phyloP scores from a whole-genome alignment of 2,329 filamentous ascomycete genomes.

The Rhytidhysteron rufulum region DNA sequence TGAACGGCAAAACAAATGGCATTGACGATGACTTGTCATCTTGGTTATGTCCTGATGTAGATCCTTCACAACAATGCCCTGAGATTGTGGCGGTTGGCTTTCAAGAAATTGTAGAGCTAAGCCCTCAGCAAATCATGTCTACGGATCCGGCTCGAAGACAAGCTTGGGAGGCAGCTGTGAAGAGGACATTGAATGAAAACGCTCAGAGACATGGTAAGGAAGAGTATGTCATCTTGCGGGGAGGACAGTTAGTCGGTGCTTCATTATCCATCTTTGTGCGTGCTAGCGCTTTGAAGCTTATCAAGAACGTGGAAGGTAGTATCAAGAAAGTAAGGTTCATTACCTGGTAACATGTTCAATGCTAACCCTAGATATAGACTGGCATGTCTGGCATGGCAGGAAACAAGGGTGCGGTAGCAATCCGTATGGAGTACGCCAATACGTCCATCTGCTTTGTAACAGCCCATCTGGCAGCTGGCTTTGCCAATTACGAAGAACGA shows the following conservation, averaged over 20 bases:
- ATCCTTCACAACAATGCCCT: conserved; percentile 59
- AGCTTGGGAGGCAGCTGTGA: conserved; percentile 81
- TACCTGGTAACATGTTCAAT: background rate
- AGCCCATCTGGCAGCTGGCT: conserved; percentile 91
- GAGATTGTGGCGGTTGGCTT: conserved; percentile 90
- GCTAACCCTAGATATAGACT: conserved; percentile 46
- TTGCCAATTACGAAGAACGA: conserved; percentile 93
- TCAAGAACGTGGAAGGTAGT: conserved; percentile 95
- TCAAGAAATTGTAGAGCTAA: conserved; percentile 97
- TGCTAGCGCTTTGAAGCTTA: conserved; percentile 68
- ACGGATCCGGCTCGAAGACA: conserved; percentile 85
- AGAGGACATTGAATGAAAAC: conserved; percentile 69
- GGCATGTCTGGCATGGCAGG: conserved; percentile 96
- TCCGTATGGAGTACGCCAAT: conserved; percentile 90
- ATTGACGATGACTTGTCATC: conserved; percentile 73
- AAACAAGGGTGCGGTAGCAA: conserved; percentile 96
- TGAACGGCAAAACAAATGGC: conserved; percentile 82
- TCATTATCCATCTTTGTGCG: conserved; percentile 90
- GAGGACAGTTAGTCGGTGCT: conserved; percentile 90
- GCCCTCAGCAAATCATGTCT: conserved; percentile 98
- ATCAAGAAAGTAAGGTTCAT: conserved; percentile 68
- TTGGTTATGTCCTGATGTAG: conserved; percentile 74
- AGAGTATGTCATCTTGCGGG: conserved; percentile 83
- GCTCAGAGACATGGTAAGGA: conserved; percentile 63
- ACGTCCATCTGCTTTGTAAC: conserved; percentile 94